These are phyloP conservation scores for Penicillium sp. DNA, from an alignment of 2,329 filamentous ascomycete genomes.

Conservation along the genomic window DNA sequence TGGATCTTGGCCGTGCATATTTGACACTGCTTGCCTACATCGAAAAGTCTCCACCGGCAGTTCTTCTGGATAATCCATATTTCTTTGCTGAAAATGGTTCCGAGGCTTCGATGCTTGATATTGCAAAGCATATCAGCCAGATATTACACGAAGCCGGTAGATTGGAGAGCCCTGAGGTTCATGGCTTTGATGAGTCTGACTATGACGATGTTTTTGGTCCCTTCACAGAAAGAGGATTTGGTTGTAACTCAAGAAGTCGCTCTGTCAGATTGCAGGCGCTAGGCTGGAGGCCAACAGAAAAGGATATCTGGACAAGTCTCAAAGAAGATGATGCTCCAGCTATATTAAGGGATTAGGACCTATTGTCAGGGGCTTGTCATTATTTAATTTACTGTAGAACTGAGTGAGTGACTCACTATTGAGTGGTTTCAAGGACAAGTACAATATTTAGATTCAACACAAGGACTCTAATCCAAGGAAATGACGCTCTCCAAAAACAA, in stretches of 20 bases:
- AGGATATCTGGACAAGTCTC: not conserved
- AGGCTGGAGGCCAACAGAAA: not conserved
- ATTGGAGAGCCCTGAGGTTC: not conserved
- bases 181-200: not conserved
- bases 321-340: not conserved
- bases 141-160: not conserved
- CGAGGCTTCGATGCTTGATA: not conserved
- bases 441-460: too few relatives aligned
- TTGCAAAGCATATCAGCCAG: not conserved
- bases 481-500: too few relatives aligned
- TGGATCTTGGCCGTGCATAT: not conserved
- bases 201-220: not conserved
- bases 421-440: too few relatives aligned
- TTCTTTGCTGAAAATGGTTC: constrained; percentile 1
- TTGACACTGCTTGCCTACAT: not conserved
- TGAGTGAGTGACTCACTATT: not conserved
- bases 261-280: not conserved
- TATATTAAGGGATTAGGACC: not conserved
- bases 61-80: not conserved
- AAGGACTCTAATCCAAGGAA: too few relatives aligned
- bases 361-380: not conserved
- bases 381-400: not conserved
- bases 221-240: not conserved
- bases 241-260: not conserved
- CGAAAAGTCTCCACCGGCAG: not conserved